A percentile compares a stretch with the other conserved stretches of the same genome.
These are phyloP conservation scores for Debaryomyces subglobosus DNA, from an alignment of 1,139 yeast genomes.

Conservation along the genomic window DNA sequence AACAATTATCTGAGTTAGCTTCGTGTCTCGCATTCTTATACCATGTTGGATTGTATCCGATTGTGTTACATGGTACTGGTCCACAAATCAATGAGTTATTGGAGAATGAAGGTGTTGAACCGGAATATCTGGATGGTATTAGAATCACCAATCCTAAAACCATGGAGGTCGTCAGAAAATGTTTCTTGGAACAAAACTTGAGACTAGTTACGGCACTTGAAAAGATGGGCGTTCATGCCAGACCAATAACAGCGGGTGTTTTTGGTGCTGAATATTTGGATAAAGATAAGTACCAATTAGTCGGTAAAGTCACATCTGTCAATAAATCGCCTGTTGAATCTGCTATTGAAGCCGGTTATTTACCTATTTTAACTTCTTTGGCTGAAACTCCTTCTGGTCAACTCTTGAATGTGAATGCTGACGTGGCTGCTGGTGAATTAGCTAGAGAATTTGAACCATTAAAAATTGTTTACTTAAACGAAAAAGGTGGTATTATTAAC, in stretches of 20 bases:
- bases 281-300: conserved; percentile 86
- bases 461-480: conserved; percentile 93
- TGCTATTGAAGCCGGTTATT: conserved; percentile 91
- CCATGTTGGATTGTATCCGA: conserved; percentile 96
- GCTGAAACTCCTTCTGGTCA: conserved; percentile 98
- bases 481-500: conserved; percentile 95
- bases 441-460: conserved; percentile 97
- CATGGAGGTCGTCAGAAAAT: conserved; percentile 93
- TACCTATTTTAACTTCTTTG: conserved; percentile 92
- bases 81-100: conserved; percentile 95
- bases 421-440: conserved; percentile 97
- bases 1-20: conserved; percentile 89
- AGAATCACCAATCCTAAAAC: conserved; percentile 94
- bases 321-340: conserved; percentile 93
- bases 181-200: conserved; percentile 93
- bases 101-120: conserved; percentile 94
- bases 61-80: conserved; percentile 97
- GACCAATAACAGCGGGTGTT: conserved; percentile 98
- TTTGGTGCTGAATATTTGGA: conserved; percentile 93
- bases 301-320: conserved; percentile 85
- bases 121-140: conserved; percentile 94
- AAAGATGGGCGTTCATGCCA: conserved; percentile 94
- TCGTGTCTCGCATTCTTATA: conserved; percentile 93
- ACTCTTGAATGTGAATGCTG: conserved; percentile 95
- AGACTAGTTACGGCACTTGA: conserved; percentile 94